Base-by-base conservation (phyloP, 495 filamentous ascomycete species). In the Cercophora sp. region DNA sequence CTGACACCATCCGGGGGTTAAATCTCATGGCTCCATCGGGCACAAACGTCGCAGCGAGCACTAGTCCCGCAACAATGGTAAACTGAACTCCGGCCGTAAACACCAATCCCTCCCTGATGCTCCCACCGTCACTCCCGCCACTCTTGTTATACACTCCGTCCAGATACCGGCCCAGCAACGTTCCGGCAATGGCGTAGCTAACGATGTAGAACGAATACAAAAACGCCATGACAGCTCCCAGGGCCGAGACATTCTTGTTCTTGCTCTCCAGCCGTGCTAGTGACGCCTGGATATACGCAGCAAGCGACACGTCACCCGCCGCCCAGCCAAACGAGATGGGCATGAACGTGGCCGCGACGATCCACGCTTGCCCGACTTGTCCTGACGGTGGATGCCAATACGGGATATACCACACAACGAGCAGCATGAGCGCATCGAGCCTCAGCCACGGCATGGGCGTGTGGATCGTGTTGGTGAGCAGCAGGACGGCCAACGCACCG, bases 291-390 rank as follows among this genome's bases (percentile, higher is more conserved):
- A 73, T 72, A 43, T 75, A 74, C 0, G 73, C 72, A 0, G 69
- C 69, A 1, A 75, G 59, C 2, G 69, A 71, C 8, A 75, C 71
- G 51, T 77, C 72, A 2, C 72, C 73, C 8, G 71, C 71, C 2
- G 72, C 73, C 73, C 73, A 75, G 8, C 72, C 73, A 34, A 74
- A 75, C 8, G 71, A 72, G 23, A 76, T 68, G 4, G 72, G 73
- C 29, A 70, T 50, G 46, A 75, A 75, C 1, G 64, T 69, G 3
- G 64, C 72, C 3, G 73, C 73, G 8, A 68, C 67, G 11, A 66
- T 51, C 71, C 70, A 75, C 6, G 71, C 73, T 49, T 68, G 61
- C 2, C 50, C 47, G 48, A 69, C 67, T 2, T 67, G 42, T 9
- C 51, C 56, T 2, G 31, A 15, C 1, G 44, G 43, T 0, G 68